phyloP scores from a whole-genome alignment of 345 rosid genomes.

The Brassica cretica region DNA sequence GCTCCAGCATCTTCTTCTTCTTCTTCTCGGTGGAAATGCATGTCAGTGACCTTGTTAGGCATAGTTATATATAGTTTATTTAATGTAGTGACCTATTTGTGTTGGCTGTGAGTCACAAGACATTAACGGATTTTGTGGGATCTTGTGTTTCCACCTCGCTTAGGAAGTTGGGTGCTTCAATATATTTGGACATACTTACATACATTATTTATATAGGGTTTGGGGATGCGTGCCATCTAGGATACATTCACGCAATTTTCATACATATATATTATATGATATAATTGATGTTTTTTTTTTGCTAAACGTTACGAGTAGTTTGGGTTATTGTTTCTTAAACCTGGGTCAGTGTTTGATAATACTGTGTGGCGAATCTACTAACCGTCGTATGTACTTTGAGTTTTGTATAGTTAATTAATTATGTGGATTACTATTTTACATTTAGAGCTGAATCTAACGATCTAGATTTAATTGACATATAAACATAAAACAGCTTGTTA shows the following conservation, averaged over 20 bases:
- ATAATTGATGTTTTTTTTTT: neutral
- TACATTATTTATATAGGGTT: slow-evolving; percentile 6
- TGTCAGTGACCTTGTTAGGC: slow-evolving; percentile 32
- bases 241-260: neutral
- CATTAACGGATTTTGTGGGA: slow-evolving; percentile 38
- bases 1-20: slow-evolving; percentile 15
- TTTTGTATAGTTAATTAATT: slow-evolving; percentile 2
- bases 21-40: slow-evolving; percentile 21
- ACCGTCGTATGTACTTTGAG: neutral
- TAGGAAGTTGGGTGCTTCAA: slow-evolving; percentile 29
- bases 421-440: neutral
- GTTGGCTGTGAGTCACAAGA: slow-evolving; percentile 22
- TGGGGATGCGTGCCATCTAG: slow-evolving; percentile 36
- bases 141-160: slow-evolving; percentile 28
- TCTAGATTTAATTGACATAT: neutral
- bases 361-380: neutral
- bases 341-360: neutral
- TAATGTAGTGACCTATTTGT: slow-evolving; percentile 1
- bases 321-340: neutral
- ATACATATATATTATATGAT: neutral
- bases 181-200: slow-evolving; percentile 8
- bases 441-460: neutral
- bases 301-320: neutral
- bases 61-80: slow-evolving; percentile 22
- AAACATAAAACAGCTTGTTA: neutral